Base-by-base conservation (phyloP, 495 filamentous ascomycete genomes). In the Aspergillus kassunensis region DNA sequence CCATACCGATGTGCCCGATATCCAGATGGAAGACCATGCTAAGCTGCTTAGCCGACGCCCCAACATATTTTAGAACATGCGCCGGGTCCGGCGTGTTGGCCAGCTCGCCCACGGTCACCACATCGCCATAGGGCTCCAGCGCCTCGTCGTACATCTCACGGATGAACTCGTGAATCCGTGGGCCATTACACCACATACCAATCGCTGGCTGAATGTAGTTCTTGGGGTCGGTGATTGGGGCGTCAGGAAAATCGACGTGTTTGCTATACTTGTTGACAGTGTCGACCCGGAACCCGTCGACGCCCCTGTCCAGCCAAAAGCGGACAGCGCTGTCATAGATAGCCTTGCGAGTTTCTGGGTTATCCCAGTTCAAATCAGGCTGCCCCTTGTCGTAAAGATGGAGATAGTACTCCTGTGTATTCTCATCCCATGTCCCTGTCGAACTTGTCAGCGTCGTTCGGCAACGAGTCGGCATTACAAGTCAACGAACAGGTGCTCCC, bases 21-120 rank as follows among this genome's bases (percentile, higher is more conserved):
- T 75, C 76, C 51, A 81, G 78, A 27, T 76, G 72, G 61, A 81
- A 82, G 43, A 80, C 77, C 78, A 82, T 82, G 55, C 71, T 74
- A 21, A 82, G 64, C 55, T 75, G 65, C 33, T 66, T 56, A 31
- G 64, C 62, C 12, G 72, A 51, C 5, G 34, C 34, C 10, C 34
- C 34, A 16, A 81, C 78, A 35, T 77, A 77, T 2, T 51, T 51
- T 0, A 80, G 58, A 24, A 80, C 76, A 12, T 75, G 69, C n/a
- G 62, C 61, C 21, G 65, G 41, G 30, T 75, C 62, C 12, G 66
- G 67, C 3, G 70, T 70, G 31, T 68, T 65, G 3, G 77, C 73
- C 40, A 80, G 68, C 54, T 82, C 78, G 7, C 79, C 77, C 5
- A 80, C 77, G 0, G 76, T 80, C 54, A 80, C 66, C 13, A 68